These are phyloP conservation scores for Pisolithus albus DNA, from an alignment of 768 basidiomycete genomes.

Conservation along the genomic window DNA sequence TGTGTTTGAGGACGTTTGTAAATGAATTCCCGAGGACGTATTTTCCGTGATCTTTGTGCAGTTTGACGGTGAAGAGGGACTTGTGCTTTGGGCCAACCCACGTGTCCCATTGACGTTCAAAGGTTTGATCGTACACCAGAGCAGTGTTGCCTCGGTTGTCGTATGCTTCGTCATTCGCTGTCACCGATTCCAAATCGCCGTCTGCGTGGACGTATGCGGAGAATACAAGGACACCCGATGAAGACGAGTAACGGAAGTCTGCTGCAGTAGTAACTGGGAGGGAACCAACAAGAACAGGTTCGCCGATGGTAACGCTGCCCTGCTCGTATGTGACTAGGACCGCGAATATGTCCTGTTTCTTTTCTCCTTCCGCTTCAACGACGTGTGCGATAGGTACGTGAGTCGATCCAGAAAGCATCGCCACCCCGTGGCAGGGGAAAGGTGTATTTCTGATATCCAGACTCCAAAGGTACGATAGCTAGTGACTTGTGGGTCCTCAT, in stretches of 20 bases:
- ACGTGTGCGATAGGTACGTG: slow-evolving; percentile 65
- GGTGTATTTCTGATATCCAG: slow-evolving; percentile 41
- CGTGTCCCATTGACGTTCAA: slow-evolving; percentile 72
- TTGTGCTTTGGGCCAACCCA: slow-evolving; percentile 70
- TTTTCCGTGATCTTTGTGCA: slow-evolving; percentile 40
- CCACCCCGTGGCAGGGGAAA: slow-evolving; percentile 62
- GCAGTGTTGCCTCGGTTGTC: slow-evolving; percentile 69
- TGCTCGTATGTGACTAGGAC: slow-evolving; percentile 45
- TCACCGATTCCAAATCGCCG: slow-evolving; percentile 61
- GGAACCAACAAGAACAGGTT: slow-evolving; percentile 45
- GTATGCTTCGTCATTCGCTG: slow-evolving; percentile 63
- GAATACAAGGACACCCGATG: slow-evolving; percentile 68
- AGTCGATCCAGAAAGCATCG: slow-evolving; percentile 73
- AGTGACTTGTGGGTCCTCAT: slow-evolving; percentile 66
- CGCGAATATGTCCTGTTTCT: slow-evolving; percentile 52
- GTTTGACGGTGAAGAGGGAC: slow-evolving; percentile 63
- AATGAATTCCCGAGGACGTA: slow-evolving; percentile 53
- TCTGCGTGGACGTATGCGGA: slow-evolving; percentile 78
- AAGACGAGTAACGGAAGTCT: slow-evolving; percentile 62
- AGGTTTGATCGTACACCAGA: slow-evolving; percentile 60
- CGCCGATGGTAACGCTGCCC: slow-evolving; percentile 27
- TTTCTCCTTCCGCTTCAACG: slow-evolving; percentile 45
- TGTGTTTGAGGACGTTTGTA: slow-evolving; percentile 56
- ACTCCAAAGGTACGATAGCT: slow-evolving; percentile 52
- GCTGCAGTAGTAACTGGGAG: slow-evolving; percentile 61